Base-by-base conservation (phyloP, 2,329 filamentous ascomycete genomes). In the Penicillium janthinellum region DNA sequence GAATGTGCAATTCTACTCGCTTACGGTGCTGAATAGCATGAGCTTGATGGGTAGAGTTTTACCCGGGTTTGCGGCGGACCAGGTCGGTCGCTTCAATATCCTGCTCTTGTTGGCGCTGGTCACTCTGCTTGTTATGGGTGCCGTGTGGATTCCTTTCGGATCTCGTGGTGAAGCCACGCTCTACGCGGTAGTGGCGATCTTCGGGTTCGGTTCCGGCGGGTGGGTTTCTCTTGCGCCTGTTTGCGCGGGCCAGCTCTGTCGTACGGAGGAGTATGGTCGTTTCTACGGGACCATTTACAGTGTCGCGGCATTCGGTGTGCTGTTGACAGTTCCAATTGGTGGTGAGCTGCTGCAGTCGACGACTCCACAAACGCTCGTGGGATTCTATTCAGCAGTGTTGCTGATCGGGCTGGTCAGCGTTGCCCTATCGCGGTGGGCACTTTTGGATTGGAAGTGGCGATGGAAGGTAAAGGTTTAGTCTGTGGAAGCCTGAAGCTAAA, bases 211-310 rank as follows among this genome's bases (percentile, higher is more conserved):
- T 0, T 81, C 79, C 1, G 81, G 81, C 0, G 78, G 78, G 0
- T 83, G 79, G 70, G 69, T 83, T n/a, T 79, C 78, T 0, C 71
- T 81, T 1, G 75, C 76, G 5, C 63, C 72, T 47, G 81, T 81
- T 0, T 83, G 81, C 55, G 73, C 82, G 22, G 80, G 79, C 0
- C 78, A 81, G 50, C 73, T 81, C 0, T 82, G 80, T 57, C 71
- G 77, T 4, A 75, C 79, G 0, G 77, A 81, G 58, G 77, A 82
- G 17, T 82, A 82, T 59, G 80, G 80, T 2, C 69, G 78, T 38
- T 82, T 78, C 35, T 80, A 74, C 70, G 80, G 81, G 0, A 82
- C 81, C 0, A 74, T 80, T 58, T 82, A 82, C 60, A 78, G 76
- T 25, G 70, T 83, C 10, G 78, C 78, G 7, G 76, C 77, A 5